Evolutionary conservation across 179 eudicot species (phyloP), one percentile per base, ranked within the genome.

Genomic region (Beta lomatogona): DNA sequence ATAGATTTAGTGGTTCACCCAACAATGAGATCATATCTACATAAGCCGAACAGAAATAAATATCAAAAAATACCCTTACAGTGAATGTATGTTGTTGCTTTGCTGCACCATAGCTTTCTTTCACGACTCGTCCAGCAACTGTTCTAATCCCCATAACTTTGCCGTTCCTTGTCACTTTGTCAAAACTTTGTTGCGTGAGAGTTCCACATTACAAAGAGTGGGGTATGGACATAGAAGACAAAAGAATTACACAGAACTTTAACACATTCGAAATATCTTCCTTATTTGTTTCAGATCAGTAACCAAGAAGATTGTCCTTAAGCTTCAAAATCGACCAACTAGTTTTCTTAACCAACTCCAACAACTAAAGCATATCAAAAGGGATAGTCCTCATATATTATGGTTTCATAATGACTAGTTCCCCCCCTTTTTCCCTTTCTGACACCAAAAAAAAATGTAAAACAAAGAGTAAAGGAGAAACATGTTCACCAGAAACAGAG

Each of bases 41-140:
- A 66, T 41, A 73, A 14, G 5, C 71, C 16, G n/a, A 66, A n/a
- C 25, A 68, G 7, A 69, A 73, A 31, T 25, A 64, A 52, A 76
- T 70, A 36, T 55, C 73, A 81, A 57, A 63, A 65, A n/a, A 80
- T 57, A 71, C 58, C 77, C 90, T 88, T 82, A 94, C 97, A 53
- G 98, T 91, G 85, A 94, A 94, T 60, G 98, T 94, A 88, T 94
- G 97, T 80, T 93, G 98, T 86, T 93, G 96, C 79, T 87, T 90
- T 72, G 91, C 88, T 44, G 91, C 92, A 77, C 97, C 98, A 79
- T 93, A 94, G 86, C 97, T 94, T 90, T 94, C 98, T 79, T 91
- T 91, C 52, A 92, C 89, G 50, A 94, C 88, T 79, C 90, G 91
- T 72, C 98, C 97, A 57, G 90, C 97, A 77, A 91, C 79, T 80